Percentiles rank a stretch among this genome's conserved stretches.
These are phyloP conservation scores for Populus hybrid DNA, from an alignment of 441 rosid species.

Conservation along the genomic window DNA sequence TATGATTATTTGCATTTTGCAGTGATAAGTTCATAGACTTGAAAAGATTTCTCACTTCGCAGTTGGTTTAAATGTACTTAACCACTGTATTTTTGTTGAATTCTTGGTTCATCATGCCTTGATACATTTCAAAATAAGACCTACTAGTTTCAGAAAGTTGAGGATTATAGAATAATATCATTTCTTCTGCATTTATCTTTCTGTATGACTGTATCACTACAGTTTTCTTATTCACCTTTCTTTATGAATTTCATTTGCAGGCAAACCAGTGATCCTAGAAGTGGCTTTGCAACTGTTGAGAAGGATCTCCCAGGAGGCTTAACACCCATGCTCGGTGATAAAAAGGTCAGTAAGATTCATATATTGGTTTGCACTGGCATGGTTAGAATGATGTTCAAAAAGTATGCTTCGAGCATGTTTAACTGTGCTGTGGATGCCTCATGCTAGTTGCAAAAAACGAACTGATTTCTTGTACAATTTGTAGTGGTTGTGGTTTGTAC, in stretches of 20 bases:
- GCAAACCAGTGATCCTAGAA: constrained; percentile 86
- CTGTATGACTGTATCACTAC: background rate
- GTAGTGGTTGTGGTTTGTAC: background rate
- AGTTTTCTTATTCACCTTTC: background rate
- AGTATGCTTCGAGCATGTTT: background rate
- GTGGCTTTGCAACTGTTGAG: constrained; percentile 89
- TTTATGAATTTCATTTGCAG: constrained; percentile 35
- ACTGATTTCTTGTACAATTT: background rate
- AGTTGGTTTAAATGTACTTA: background rate
- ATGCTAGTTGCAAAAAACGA: background rate
- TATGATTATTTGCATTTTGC: background rate
- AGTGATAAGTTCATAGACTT: background rate
- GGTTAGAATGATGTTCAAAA: background rate
- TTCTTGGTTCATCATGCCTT: background rate
- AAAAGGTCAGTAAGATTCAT: constrained; percentile 58
- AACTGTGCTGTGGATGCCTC: background rate
- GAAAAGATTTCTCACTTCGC: background rate
- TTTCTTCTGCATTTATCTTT: background rate
- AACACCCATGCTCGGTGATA: constrained; percentile 98
- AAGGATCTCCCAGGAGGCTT: constrained; percentile 83
- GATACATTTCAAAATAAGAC: background rate
- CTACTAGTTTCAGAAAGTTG: background rate
- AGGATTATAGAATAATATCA: background rate
- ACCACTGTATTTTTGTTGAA: background rate
- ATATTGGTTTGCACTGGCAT: background rate